Evolutionary conservation across 257 asterid genomes (phyloP).

Genomic region (Thymus mandschuricus): DNA sequence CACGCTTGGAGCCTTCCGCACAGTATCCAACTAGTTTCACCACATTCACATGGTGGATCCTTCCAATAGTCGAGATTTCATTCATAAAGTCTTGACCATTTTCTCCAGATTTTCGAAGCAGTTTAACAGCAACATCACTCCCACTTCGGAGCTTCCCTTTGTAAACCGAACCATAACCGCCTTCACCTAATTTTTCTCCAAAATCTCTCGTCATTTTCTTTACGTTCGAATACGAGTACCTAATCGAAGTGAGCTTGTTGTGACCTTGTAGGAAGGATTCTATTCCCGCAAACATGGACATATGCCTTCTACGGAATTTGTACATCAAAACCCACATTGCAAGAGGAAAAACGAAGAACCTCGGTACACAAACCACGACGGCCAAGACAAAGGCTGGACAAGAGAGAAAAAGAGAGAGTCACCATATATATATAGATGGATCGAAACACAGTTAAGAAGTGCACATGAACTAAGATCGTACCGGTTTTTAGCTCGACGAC

Average conservation of each 20-base stretch:
- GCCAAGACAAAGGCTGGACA: too few relatives aligned
- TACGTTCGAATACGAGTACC: not conserved
- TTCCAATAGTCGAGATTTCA: slow-evolving; percentile 39
- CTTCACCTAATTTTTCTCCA: slow-evolving; percentile 15
- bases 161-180: slow-evolving; percentile 36
- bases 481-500: too few relatives aligned
- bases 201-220: not conserved
- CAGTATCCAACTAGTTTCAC: slow-evolving; percentile 21
- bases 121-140: slow-evolving; percentile 36
- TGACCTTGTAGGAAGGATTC: not conserved
- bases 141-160: slow-evolving; percentile 44
- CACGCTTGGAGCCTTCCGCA: slow-evolving; percentile 12
- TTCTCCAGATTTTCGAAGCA: slow-evolving; percentile 10
- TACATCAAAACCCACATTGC: not conserved
- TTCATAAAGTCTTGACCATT: slow-evolving; percentile 43
- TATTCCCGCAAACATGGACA: not conserved
- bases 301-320: not conserved
- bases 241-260: not conserved
- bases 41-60: slow-evolving; percentile 27
- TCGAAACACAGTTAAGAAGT: too few relatives aligned
- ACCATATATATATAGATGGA: too few relatives aligned
- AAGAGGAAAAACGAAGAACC: not conserved
- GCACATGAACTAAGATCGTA: too few relatives aligned
- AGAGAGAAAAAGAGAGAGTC: not conserved
- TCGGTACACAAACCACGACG: not conserved